These are phyloP conservation scores for Apostasia shenzhenica DNA, from an alignment of 106 monocot species.

Conservation along the genomic window DNA sequence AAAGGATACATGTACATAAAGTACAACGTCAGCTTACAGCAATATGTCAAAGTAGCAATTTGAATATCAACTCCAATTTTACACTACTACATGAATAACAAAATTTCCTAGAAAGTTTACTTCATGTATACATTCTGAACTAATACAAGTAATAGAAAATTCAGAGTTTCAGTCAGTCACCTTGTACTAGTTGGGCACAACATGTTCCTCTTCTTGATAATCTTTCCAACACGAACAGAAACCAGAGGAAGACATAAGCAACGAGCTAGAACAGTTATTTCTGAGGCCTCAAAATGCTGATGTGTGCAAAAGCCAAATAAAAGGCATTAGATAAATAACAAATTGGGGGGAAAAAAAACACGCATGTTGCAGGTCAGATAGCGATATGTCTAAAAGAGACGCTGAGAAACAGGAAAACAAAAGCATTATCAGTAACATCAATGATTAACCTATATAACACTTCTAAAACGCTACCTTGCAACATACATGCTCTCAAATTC, in stretches of 20 bases:
- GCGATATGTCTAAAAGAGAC: not conserved
- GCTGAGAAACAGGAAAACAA: not conserved
- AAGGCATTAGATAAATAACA: not conserved
- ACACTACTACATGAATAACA: no score
- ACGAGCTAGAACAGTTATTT: conserved; percentile 69
- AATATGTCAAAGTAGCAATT: no score
- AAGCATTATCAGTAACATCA: no score
- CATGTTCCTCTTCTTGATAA: conserved; percentile 45
- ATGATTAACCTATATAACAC: not conserved
- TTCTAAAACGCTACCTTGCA: not conserved
- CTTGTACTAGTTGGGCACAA: conserved; percentile 62
- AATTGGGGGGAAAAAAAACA: not conserved
- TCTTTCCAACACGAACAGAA: conserved; percentile 82
- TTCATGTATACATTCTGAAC: no score
- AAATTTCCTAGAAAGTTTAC: no score
- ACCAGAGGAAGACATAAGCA: conserved; percentile 88
- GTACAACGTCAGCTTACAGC: no score
- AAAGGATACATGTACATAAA: no score
- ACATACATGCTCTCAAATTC: not conserved
- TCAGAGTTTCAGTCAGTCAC: conserved; percentile 29
- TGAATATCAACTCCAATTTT: no score
- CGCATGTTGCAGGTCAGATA: not conserved
- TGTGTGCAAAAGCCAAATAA: not conserved
- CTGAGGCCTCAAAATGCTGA: conserved; percentile 82
- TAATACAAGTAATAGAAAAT: not conserved